These are phyloP conservation scores for Suillus sp. DNA, from an alignment of 768 basidiomycete species.

Conservation along the genomic window DNA sequence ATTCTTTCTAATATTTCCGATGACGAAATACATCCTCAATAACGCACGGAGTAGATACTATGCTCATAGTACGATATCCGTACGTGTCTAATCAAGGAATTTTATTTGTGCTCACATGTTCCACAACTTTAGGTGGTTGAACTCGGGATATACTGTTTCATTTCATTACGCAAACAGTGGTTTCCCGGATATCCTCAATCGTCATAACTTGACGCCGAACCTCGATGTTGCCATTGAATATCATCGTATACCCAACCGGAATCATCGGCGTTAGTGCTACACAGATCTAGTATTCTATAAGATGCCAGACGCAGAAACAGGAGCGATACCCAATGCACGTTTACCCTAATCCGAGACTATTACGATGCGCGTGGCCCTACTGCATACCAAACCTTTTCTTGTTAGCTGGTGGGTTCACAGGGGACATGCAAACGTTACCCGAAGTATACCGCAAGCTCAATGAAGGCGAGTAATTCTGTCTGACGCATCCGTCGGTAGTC, in stretches of 20 bases:
- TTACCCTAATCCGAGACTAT: constrained; percentile 26
- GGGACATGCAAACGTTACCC: not conserved
- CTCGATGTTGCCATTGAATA: constrained; percentile 35
- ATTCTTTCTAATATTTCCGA: constrained; percentile 8
- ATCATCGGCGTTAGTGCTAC: constrained; percentile 28
- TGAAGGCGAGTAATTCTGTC: too few species aligned
- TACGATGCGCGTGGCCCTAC: constrained; percentile 32
- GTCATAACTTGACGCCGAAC: constrained; percentile 26
- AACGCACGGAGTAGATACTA: constrained; percentile 51
- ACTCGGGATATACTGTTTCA: not conserved
- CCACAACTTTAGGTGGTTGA: constrained; percentile 46
- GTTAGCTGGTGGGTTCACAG: constrained; percentile 25
- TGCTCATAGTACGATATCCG: constrained; percentile 51
- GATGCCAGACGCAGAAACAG: constrained; percentile 11
- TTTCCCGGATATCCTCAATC: constrained; percentile 23
- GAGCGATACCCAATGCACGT: constrained; percentile 26
- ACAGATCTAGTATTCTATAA: not conserved
- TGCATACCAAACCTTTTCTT: constrained; percentile 39
- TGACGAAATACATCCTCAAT: constrained; percentile 48
- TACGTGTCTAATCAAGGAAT: constrained; percentile 28
- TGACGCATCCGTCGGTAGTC: not conserved
- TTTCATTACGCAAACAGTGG: constrained; percentile 24
- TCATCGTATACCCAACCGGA: constrained; percentile 36
- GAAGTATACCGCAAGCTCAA: not conserved
- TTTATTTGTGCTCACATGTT: not conserved